Base-by-base conservation (phyloP, 2,329 filamentous ascomycete genomes). In the Aspergillus sp. region DNA sequence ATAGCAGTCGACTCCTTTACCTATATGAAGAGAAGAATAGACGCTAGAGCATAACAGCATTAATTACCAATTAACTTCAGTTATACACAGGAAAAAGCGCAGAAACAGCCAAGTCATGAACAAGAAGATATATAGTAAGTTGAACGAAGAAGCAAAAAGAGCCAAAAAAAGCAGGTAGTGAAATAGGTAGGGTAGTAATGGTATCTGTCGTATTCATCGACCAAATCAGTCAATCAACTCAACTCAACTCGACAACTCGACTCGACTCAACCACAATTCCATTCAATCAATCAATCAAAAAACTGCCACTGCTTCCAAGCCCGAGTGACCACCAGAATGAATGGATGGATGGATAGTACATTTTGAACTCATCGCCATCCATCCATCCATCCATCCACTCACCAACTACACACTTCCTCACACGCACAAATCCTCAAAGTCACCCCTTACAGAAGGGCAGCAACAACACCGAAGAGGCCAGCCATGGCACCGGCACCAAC, bases 391-490 rank as follows among this genome's bases (percentile, higher is more conserved):
- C n/a, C 45, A 47, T 50, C 47, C 15, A 25, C 46, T 52, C 31
- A 46, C 23, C 19, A 19, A 19, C 19, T 19, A 19, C 19, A 19
- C 19, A 19, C 19, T 19, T 19, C 19, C 19, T 19, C 19, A 19
- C 19, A 19, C 19, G 19, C 19, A 19, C 8, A 19, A 53, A 3
- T 15, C 23, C 41, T 19, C 19, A 34, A 46, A 48, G 23, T 19
- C 8, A n/a, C 8, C 41, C 19, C 51, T 79, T 81, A 82, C 71
- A 82, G 72, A 59, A 82, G 66, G 70, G 75, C 77, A 70, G 80
- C 81, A 66, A 78, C 81, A 66, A 83, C 77, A 76, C 81, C 84
- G 71, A 83, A 77, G 68, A 86, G 76, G 69, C 81, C 82, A 62
- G 80, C 82, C 71, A 81, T 82, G 51, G 79, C 79, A 60, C 82